Conservation (phyloP, 306 rosid species). For the Cucurbita ficifolia region DNA sequence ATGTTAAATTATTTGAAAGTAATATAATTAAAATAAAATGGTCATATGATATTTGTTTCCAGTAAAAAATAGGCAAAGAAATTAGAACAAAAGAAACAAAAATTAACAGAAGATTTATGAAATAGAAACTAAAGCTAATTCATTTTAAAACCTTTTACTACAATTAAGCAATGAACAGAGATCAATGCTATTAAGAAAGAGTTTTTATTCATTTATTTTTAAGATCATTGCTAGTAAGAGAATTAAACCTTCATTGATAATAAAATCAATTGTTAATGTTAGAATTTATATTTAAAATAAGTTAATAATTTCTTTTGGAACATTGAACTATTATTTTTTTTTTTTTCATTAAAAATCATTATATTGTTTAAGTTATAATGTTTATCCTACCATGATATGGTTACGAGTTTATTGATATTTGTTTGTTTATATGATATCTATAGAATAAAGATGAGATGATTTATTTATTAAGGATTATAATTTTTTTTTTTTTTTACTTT, state of each 20-base stretch:
- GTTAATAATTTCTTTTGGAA: neutral
- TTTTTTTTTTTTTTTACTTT: neutral
- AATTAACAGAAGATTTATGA: neutral
- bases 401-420: neutral
- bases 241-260: too few relatives aligned
- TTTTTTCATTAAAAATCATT: neutral
- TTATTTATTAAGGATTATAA: neutral
- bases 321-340: neutral
- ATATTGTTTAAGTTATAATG: neutral
- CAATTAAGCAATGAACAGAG: too few relatives aligned
- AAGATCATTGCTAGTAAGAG: too few relatives aligned
- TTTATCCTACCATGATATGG: neutral
- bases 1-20: too few relatives aligned
- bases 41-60: neutral
- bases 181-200: too few relatives aligned
- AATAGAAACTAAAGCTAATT: too few relatives aligned
- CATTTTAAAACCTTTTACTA: too few relatives aligned
- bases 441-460: too few relatives aligned
- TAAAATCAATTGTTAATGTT: neutral
- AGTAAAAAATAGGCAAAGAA: neutral
- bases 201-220: too few relatives aligned
- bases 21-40: neutral
- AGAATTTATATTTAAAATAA: neutral
- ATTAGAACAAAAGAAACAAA: too few relatives aligned
- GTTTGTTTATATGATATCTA: neutral